Base-by-base conservation (phyloP, 176 grass and related monocot genomes). In the Aegilops tauschii region DNA sequence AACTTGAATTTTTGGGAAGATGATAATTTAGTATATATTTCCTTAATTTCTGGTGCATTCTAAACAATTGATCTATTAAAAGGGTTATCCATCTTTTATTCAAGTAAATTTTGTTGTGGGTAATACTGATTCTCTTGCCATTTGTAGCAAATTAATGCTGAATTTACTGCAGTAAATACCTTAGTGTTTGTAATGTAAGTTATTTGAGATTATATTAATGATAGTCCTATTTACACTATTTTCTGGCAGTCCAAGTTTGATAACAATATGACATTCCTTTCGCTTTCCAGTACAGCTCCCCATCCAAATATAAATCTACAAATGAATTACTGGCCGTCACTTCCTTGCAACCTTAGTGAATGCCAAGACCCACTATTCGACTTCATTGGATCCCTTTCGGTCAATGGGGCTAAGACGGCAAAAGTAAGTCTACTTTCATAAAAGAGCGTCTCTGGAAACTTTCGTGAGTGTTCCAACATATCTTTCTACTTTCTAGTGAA, bases 291-390 rank as follows among this genome's bases (percentile, higher is more conserved):
- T 88, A 86, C 90, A 86, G 89, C 93, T 84, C 95, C 95, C 82
- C 91, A 93, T 37, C 65, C 85, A 49, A 98, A 98, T 76, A 92
- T 95, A 82, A 98, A 98, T 84, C 88, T 98, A 25, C 85, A 95
- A 86, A 98, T 98, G 95, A 98, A 98, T 84, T 95, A 98, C 61
- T 97, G 95, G 95, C 93, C 89, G 67, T 64, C 91, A 34, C 93
- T 98, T 90, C 65, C 93, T 54, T 98, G 95, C 56, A 87, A 93
- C 87, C 93, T 98, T 86, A 88, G 83, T 49, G 93, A 98, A 80
- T 98, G 95, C 76, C 93, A 98, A 92, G 87, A 98, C 82, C 95
- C 95, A 12, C 80, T 98, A 54, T 98, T 98, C 69, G 89, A 95
- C 81, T 95, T 93, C 34, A 93, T 95, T 77, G 58, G 32, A 80